A percentile compares a stretch with the other conserved stretches of the same genome.
Conservation (phyloP, 805 yeast genomes). For the Starmera caribaea region DNA sequence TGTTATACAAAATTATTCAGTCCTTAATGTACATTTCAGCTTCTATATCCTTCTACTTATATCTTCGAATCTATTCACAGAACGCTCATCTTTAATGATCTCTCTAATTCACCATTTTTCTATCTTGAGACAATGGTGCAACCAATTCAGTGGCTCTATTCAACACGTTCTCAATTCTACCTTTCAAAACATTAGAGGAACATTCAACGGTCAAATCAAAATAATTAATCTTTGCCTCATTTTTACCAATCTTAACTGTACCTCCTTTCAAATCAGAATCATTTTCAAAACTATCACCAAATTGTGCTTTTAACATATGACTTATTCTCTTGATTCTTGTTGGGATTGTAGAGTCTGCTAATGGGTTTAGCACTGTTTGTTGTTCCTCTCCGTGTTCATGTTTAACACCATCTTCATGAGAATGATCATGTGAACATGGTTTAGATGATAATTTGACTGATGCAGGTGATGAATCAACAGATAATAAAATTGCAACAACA, state of each 20-base stretch:
- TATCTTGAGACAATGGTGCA: slow-evolving; percentile 61
- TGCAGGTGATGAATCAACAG: slow-evolving; percentile 92
- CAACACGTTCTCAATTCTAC: slow-evolving; percentile 74
- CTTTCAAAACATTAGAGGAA: slow-evolving; percentile 63
- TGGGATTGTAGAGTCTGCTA: slow-evolving; percentile 24
- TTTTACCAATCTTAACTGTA: slow-evolving; percentile 60
- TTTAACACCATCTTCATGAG: slow-evolving; percentile 11
- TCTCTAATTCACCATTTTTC: slow-evolving; percentile 3
- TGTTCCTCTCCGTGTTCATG: slow-evolving; percentile 10
- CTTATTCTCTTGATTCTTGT: slow-evolving; percentile 45
- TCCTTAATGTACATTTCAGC: too few species aligned
- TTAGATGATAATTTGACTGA: slow-evolving; percentile 80
- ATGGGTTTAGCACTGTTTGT: slow-evolving; percentile 9
- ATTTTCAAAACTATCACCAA: slow-evolving; percentile 63
- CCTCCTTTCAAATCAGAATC: slow-evolving; percentile 38
- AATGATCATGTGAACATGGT: slow-evolving; percentile 36
- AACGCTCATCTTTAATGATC: not conserved
- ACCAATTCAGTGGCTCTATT: slow-evolving; percentile 71
- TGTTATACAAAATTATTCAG: too few species aligned
- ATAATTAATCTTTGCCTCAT: slow-evolving; percentile 62
- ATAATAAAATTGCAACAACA: slow-evolving; percentile 77
- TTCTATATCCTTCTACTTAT: too few species aligned
- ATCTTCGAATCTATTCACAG: too few species aligned
- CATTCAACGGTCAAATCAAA: slow-evolving; percentile 60
- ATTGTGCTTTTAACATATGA: slow-evolving; percentile 68